Base-by-base conservation (phyloP, 176 grass and related monocot species). In the Avena eriantha region DNA sequence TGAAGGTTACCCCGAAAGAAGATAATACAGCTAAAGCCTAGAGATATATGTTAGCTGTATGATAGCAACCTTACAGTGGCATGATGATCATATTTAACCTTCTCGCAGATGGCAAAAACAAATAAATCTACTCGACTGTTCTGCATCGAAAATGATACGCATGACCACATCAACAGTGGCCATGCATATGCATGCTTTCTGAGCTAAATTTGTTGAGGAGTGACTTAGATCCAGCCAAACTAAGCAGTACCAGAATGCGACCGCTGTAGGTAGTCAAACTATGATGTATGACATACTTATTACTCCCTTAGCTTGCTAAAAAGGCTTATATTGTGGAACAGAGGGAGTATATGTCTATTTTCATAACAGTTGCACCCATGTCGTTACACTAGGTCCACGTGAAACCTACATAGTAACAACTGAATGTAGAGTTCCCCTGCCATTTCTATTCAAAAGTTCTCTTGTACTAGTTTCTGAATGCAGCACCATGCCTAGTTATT, bases 31-130 rank as follows among this genome's bases (percentile, higher is more conserved):
- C 69, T 45, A 72, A 46, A 49, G 12, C 11, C 15, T 16, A 49
- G 11, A 54, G 18, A 36, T 35, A 47, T 23, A 21, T 56, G 15
- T 76, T 76, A 31, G 48, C 31, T 77, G 75, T 53, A 77, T 36
- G 75, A 36, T 77, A 56, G 51, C 70, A 47, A 73, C 75, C 31
- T 53, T 75, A 23, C 72, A 51, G 46, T 47, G 72, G 72, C 8
- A 31, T 68, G 9, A 22, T 75, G 45, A 10, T 49, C 13, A 36
- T 17, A 33, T 66, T 24, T 66, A 33, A 67, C 17, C 29, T 67
- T 34, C 64, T 17, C 29, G 64, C 24, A 4, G 2, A 65, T 65
- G 11, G 7, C 26, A 65, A 34, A 67, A 17, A 33, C 64, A 17
- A 34, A 67, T 17, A 33, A 29, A 66, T 67, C 72, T 19, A 33